Evolutionary conservation across 495 filamentous ascomycete species (phyloP), one percentile per base, ranked within the genome.

Genomic region (Xylaria palmicola): DNA sequence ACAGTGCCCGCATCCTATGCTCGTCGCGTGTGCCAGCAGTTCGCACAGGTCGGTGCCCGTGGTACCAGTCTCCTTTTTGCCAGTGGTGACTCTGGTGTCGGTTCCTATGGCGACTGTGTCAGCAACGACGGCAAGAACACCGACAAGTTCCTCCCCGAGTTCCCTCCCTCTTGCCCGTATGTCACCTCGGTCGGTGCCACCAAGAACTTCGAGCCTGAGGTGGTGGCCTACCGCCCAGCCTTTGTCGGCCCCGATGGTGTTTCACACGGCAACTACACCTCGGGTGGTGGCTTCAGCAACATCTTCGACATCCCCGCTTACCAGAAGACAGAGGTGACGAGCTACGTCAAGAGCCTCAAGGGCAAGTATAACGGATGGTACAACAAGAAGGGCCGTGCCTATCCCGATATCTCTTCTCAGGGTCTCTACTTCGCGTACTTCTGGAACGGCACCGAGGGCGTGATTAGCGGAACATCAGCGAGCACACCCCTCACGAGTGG

Each of bases 171-270:
- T 22, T 92, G 90, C 68, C 89, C 90, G 0, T 92, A 83, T 71
- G 85, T 91, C 3, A 92, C 90, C 4, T 76, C 88, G 0, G 88
- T 93, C 22, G 90, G 90, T 6, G 88, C 85, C 4, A 91, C 88
- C 0, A 75, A 75, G 56, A 68, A 80, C 51, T 79, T 81, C 12
- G 68, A 75, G 5, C 89, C 90, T 12, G 90, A 92, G 65, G 64
- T 74, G 4, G 88, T 82, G 19, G 82, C 73, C 32, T 79, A 71
- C 47, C 64, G 69, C 0, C 69, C 69, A 6, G 62, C 64, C 12
- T 71, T 69, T 36, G 57, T 62, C 9, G 68, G 68, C 1, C 63
- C 62, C 8, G 64, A 71, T 24, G 66, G 68, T 8, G 62, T 69
- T 10, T 0, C 39, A 1, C 69, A 60, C 15, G 69, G 69, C 10